Evolutionary conservation across 2,329 filamentous ascomycete species (phyloP).

Genomic region (Paraconiothyrium brasiliense): DNA sequence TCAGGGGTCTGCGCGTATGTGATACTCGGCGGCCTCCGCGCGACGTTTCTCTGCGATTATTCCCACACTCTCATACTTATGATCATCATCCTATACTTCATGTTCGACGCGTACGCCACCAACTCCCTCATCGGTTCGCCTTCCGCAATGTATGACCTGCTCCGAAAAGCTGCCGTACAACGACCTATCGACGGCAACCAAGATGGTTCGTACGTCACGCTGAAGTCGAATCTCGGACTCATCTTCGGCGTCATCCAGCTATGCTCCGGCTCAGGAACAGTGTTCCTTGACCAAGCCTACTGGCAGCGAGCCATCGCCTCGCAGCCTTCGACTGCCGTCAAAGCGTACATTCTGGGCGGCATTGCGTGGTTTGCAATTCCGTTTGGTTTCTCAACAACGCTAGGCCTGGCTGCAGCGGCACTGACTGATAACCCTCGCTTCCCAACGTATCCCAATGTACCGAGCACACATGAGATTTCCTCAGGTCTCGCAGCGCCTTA

Average conservation of each 20-base stretch:
- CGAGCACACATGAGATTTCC: conserved; percentile 37
- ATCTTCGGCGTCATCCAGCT: conserved; percentile 57
- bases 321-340: conserved; percentile 38
- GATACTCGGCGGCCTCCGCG: conserved; percentile 50
- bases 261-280: conserved; percentile 48
- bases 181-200: conserved; percentile 52
- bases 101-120: conserved; percentile 54
- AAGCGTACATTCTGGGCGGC: conserved; percentile 52
- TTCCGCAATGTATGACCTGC: conserved; percentile 51
- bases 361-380: conserved; percentile 61
- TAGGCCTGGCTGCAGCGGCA: conserved; percentile 57
- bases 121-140: conserved; percentile 52
- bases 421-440: conserved; percentile 55
- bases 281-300: conserved; percentile 57
- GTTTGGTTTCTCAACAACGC: conserved; percentile 57
- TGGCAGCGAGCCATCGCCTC: conserved; percentile 56
- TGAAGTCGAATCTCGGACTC: conserved; percentile 55
- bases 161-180: conserved; percentile 47
- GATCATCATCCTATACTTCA: conserved; percentile 57
- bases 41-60: conserved; percentile 54
- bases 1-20: conserved; percentile 48
- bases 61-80: conserved; percentile 55
- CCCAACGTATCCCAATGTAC: conserved; percentile 53
- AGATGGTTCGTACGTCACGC: conserved; percentile 53
- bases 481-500: conserved; percentile 43